Conservation (phyloP, 129 eudicot genomes). For the Smallanthus sonchifolius region DNA sequence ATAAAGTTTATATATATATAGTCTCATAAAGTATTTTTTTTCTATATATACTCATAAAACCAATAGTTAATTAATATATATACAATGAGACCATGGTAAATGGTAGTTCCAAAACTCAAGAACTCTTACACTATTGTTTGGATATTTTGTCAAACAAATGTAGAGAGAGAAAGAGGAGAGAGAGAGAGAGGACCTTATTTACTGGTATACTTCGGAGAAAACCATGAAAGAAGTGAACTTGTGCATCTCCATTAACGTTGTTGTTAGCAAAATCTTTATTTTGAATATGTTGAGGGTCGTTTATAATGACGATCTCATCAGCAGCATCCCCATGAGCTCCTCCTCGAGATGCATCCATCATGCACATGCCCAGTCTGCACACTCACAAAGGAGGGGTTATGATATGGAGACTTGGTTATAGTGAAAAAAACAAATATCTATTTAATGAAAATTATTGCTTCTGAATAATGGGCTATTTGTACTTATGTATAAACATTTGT, state of each 20-base stretch:
- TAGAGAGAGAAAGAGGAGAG: conserved; percentile 6
- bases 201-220: conserved; percentile 35
- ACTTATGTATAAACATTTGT: conserved; percentile 1
- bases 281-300: conserved; percentile 23
- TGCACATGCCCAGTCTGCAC: conserved; percentile 46
- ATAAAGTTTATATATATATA: background rate
- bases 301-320: conserved; percentile 19
- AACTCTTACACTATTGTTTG: background rate
- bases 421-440: conserved; percentile 7
- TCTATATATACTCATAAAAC: background rate
- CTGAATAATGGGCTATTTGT: conserved; percentile 28
- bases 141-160: background rate
- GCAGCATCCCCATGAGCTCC: conserved; percentile 31
- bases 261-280: conserved; percentile 21
- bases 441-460: conserved; percentile 20
- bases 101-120: background rate
- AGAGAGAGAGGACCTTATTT: conserved; percentile 28
- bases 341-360: conserved; percentile 67
- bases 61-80: background rate
- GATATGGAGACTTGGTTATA: conserved; percentile 17
- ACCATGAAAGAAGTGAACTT: conserved; percentile 21
- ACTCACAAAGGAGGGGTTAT: conserved; percentile 9
- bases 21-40: background rate
- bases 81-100: background rate
- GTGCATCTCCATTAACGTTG: conserved; percentile 5